These are phyloP conservation scores for Colletotrichum zoysiae DNA, from an alignment of 2,329 filamentous ascomycete species.

Conservation along the genomic window DNA sequence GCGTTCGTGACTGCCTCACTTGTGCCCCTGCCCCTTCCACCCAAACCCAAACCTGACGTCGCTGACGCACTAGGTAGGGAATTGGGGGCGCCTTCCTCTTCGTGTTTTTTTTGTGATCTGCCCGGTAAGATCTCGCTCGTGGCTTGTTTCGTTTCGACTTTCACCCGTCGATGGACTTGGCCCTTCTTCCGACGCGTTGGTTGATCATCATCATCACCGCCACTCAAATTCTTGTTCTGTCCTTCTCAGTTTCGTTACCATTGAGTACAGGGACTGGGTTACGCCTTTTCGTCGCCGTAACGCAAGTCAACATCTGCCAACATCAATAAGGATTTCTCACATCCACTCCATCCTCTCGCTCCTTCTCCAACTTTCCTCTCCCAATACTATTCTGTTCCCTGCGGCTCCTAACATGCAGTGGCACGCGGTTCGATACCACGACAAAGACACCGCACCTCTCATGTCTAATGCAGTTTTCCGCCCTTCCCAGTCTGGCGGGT, in stretches of 20 bases:
- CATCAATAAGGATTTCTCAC: not conserved
- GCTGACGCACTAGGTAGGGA: not conserved
- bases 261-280: not conserved
- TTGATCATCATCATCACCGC: too few species aligned
- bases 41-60: not conserved
- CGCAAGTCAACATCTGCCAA: not conserved
- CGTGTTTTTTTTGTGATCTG: not conserved
- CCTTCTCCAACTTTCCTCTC: not conserved
- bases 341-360: not conserved
- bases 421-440: not conserved
- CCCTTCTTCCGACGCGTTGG: not conserved
- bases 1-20: not conserved
- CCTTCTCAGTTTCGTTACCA: not conserved
- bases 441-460: not conserved
- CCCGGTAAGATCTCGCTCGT: not conserved
- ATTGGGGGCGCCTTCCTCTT: not conserved
- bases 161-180: not conserved
- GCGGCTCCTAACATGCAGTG: not conserved
- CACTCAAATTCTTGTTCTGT: not conserved
- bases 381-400: not conserved
- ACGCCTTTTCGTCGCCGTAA: not conserved
- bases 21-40: not conserved
- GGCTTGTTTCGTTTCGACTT: not conserved
- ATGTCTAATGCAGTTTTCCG: not conserved
- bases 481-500: not conserved